Conservation (phyloP, 805 yeast species). For the Lipomyces sp. region DNA sequence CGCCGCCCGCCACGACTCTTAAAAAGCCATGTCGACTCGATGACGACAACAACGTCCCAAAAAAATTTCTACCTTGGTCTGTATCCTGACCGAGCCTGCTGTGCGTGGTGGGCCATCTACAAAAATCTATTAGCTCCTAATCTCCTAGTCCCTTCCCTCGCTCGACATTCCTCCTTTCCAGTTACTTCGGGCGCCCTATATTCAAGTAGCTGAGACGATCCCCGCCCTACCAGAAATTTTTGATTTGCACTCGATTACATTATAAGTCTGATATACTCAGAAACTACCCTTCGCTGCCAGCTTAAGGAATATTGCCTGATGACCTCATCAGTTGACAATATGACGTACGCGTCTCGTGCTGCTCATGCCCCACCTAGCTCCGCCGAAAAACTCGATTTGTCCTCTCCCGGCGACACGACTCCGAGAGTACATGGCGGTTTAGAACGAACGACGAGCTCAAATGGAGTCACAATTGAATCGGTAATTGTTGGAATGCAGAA, state of each 20-base stretch:
- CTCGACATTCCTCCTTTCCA: too few species aligned
- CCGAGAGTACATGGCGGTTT: background rate
- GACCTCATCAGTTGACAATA: background rate
- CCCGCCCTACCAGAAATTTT: background rate
- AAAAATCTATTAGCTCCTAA: background rate
- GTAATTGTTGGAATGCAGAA: background rate
- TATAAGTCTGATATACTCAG: background rate
- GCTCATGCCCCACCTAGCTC: background rate
- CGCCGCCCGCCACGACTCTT: background rate
- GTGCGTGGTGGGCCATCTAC: background rate
- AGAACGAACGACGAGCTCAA: constrained; percentile 1
- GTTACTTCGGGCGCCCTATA: too few species aligned
- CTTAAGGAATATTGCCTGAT: background rate
- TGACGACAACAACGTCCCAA: background rate
- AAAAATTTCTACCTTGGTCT: background rate
- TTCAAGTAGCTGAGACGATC: background rate
- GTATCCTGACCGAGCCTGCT: background rate
- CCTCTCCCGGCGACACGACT: background rate
- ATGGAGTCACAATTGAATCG: background rate
- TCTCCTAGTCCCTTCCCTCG: too few species aligned
- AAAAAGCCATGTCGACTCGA: background rate
- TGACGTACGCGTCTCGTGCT: background rate
- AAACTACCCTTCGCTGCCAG: background rate
- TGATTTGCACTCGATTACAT: background rate
- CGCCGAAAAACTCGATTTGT: background rate